A percentile compares a stretch with the other conserved stretches of the same genome.
phyloP scores from a whole-genome alignment of 2,329 filamentous ascomycete genomes.

The Calonectria multiphialidica region DNA sequence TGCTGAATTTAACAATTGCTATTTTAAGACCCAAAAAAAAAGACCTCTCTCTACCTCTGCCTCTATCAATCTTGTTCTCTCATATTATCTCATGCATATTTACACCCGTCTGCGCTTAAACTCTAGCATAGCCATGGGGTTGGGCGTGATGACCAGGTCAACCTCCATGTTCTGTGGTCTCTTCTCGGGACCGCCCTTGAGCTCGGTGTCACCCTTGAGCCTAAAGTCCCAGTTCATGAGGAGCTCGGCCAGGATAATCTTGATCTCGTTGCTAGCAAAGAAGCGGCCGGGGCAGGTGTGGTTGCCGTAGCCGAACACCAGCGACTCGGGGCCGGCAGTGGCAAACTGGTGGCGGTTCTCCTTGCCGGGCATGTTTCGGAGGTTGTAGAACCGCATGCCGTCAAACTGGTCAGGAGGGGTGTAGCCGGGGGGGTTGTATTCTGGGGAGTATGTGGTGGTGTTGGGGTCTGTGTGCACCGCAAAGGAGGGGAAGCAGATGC shows the following conservation, averaged over 20 bases:
- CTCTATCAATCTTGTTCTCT: not conserved
- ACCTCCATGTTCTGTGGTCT: constrained; percentile 21
- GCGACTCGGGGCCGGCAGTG: constrained; percentile 21
- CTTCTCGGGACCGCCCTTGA: constrained; percentile 21
- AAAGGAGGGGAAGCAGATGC: constrained; percentile 34
- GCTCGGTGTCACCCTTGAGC: constrained; percentile 13
- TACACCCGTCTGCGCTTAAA: constrained; percentile 19
- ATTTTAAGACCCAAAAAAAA: not conserved
- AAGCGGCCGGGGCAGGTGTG: constrained; percentile 35
- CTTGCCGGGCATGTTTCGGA: constrained; percentile 24
- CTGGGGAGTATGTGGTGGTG: constrained; percentile 16
- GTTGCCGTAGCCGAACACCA: constrained; percentile 29
- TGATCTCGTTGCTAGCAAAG: constrained; percentile 31
- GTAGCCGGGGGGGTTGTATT: constrained; percentile 18
- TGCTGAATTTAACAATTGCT: not conserved
- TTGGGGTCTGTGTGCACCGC: constrained; percentile 28
- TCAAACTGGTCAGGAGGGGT: constrained; percentile 25
- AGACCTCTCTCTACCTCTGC: not conserved
- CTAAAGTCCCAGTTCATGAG: constrained; percentile 34
- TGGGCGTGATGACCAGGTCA: constrained; percentile 20
- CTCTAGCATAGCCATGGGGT: constrained; percentile 23
- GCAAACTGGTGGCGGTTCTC: constrained; percentile 29
- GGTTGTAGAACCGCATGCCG: constrained; percentile 32
- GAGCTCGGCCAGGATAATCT: constrained; percentile 33
- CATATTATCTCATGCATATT: not conserved